Conservation (phyloP, 192 early-diverging fungal genomes). For the Backusella psychrophila region DNA sequence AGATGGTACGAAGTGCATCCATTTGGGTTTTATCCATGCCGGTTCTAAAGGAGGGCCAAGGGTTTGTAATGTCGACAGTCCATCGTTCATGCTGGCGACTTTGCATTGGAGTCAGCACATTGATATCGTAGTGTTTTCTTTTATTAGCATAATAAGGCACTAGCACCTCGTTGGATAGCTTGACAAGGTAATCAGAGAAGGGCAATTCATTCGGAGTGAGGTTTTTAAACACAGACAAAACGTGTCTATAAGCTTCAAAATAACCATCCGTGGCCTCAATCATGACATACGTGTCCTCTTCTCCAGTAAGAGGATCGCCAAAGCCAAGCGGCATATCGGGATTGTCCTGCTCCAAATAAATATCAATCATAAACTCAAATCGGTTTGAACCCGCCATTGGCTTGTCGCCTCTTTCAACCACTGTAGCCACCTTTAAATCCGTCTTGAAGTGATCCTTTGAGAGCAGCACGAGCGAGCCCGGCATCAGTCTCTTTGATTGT, state of each 20-base stretch:
- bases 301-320: conserved; percentile 18
- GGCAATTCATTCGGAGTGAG: conserved; percentile 36
- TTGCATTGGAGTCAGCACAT: neutral
- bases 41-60: conserved; percentile 22
- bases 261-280: conserved; percentile 39
- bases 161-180: conserved; percentile 31
- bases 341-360: conserved; percentile 28
- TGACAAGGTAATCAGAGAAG: conserved; percentile 42
- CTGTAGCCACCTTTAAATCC: conserved; percentile 45
- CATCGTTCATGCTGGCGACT: neutral
- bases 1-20: conserved; percentile 44
- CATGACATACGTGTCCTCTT: conserved; percentile 35
- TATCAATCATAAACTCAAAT: conserved; percentile 33
- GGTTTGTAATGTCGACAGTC: conserved; percentile 9
- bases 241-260: conserved; percentile 55
- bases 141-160: conserved; percentile 37
- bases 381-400: conserved; percentile 37
- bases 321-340: conserved; percentile 27
- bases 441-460: conserved; percentile 48
- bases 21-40: conserved; percentile 40
- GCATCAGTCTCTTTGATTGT: conserved; percentile 50
- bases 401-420: conserved; percentile 45
- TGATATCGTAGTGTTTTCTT: conserved; percentile 26
- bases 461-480: conserved; percentile 53
- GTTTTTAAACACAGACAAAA: conserved; percentile 43